phyloP scores from a whole-genome alignment of 169 alveolate species.

The Plasmodium coatneyi region DNA sequence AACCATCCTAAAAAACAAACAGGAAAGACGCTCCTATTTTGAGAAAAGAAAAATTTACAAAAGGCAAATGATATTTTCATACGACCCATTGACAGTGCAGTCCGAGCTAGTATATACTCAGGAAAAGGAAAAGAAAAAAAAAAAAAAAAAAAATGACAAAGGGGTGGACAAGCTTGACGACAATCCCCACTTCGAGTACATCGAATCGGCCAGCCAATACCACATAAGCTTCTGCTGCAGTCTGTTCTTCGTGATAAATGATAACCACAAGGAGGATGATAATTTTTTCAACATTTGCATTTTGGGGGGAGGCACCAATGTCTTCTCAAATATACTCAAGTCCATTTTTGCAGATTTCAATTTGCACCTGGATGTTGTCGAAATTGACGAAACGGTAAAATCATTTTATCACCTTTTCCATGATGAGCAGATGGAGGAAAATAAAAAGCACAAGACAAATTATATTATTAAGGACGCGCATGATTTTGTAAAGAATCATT shows the following conservation, averaged over 20 bases:
- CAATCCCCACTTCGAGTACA: constrained; percentile 28
- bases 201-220: constrained; percentile 72
- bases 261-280: background rate
- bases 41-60: constrained; percentile 58
- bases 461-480: constrained; percentile 55
- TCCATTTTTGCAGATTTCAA: constrained; percentile 24
- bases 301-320: constrained; percentile 76
- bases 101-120: constrained; percentile 76
- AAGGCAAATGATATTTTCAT: constrained; percentile 84
- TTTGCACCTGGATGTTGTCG: constrained; percentile 36
- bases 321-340: constrained; percentile 60
- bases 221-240: constrained; percentile 67
- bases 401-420: constrained; percentile 20
- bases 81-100: constrained; percentile 83
- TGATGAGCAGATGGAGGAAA: background rate
- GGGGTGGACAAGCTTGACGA: background rate
- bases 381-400: constrained; percentile 65
- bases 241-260: constrained; percentile 43
- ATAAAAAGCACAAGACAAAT: constrained; percentile 29
- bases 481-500: constrained; percentile 27
- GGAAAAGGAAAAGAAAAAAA: background rate
- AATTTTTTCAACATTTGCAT: constrained; percentile 35
- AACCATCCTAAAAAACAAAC: background rate
- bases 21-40: constrained; percentile 35
- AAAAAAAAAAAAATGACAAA: background rate